phyloP scores from a whole-genome alignment of 1,139 yeast genomes.

The Diutina scorzettiae region DNA sequence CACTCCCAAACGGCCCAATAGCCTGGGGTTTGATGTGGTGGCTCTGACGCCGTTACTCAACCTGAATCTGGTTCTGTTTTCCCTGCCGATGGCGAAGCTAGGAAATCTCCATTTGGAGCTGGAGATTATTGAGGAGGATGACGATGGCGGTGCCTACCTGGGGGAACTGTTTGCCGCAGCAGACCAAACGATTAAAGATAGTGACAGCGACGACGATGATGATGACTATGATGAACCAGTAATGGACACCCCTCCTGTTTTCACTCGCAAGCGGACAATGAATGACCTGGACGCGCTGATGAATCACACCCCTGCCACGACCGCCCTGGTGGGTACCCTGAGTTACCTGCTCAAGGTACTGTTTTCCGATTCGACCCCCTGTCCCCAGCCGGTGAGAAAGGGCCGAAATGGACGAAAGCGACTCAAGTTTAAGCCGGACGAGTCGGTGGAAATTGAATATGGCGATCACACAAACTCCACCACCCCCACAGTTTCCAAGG shows the following conservation, averaged over 20 bases:
- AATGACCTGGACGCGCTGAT: constrained; percentile 5
- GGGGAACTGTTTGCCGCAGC: constrained; percentile 2
- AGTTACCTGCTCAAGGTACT: neutral
- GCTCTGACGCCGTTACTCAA: neutral
- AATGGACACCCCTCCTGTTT: constrained; percentile 3
- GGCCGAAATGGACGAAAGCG: constrained; percentile 2
- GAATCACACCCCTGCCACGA: constrained; percentile 1
- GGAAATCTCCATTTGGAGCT: constrained; percentile 1
- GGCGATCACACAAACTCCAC: neutral
- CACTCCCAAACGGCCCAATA: constrained; percentile 1
- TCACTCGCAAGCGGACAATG: neutral
- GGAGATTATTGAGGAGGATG: neutral
- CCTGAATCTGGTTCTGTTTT: constrained; percentile 6
- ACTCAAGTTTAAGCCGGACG: constrained; percentile 1
- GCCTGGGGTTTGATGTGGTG: constrained; percentile 2
- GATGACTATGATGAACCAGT: neutral
- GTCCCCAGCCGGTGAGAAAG: constrained; percentile 1
- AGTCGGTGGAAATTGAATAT: neutral
- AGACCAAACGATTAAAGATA: neutral
- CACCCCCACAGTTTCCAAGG: constrained; percentile 2
- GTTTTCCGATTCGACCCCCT: constrained; percentile 4
- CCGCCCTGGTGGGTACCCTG: neutral
- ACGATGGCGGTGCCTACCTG: neutral
- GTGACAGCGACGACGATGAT: neutral
- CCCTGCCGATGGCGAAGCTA: constrained; percentile 5